Evolutionary conservation across 306 rosid species (phyloP).

Genomic region (Dalbergia oliveri): DNA sequence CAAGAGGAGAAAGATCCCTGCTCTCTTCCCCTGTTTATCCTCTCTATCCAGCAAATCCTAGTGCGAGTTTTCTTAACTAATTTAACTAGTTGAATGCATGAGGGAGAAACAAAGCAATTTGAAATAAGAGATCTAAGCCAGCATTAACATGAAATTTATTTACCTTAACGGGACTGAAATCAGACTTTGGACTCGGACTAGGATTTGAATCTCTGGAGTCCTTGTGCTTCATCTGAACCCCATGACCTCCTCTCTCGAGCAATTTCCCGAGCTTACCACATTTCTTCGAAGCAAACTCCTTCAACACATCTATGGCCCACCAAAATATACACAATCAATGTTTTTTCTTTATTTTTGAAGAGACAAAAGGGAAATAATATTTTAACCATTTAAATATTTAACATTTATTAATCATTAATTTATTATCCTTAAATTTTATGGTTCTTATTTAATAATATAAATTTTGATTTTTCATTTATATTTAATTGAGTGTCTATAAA

Average conservation of each 20-base stretch:
- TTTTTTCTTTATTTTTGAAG: too few relatives aligned
- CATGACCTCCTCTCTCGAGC: slow-evolving; percentile 65
- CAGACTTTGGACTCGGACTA: slow-evolving; percentile 45
- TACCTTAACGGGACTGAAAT: slow-evolving; percentile 51
- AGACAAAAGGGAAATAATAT: too few relatives aligned
- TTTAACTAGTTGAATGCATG: not conserved
- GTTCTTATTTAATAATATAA: too few relatives aligned
- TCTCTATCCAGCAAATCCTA: not conserved
- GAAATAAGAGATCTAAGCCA: not conserved
- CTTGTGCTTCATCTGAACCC: slow-evolving; percentile 57
- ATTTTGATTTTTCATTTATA: too few relatives aligned
- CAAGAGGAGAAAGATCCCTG: not conserved
- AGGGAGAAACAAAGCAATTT: not conserved
- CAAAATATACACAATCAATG: not conserved
- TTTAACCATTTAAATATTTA: too few relatives aligned
- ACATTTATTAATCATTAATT: too few relatives aligned
- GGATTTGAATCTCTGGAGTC: slow-evolving; percentile 50
- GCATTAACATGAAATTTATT: not conserved
- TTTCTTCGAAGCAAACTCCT: slow-evolving; percentile 91
- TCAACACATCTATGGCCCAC: slow-evolving; percentile 72
- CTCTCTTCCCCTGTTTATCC: not conserved
- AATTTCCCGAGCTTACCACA: slow-evolving; percentile 77
- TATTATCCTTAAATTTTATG: too few relatives aligned
- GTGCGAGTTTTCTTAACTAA: too few relatives aligned
- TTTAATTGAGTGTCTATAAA: too few relatives aligned